Percentiles rank a stretch among this genome's conserved stretches.
Conservation (phyloP, 306 rosid genomes). For the Vigna trinervia region DNA sequence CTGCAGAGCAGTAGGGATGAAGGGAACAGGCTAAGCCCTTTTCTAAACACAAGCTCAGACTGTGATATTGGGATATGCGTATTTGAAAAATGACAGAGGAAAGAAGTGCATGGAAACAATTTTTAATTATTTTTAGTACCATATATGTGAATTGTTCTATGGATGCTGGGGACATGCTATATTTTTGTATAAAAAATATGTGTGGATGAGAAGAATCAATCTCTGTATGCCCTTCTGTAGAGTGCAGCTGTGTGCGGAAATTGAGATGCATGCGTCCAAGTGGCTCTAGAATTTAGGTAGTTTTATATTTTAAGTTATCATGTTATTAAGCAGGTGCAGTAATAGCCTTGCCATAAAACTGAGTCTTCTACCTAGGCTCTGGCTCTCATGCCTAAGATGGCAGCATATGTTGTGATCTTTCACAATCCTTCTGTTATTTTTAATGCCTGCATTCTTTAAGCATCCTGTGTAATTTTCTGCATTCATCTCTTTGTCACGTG, state of each 20-base stretch:
- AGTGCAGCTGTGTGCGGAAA: conserved; percentile 10
- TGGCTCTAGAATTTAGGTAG: conserved; percentile 43
- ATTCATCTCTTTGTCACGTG: neutral
- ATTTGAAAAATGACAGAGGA: conserved; percentile 62
- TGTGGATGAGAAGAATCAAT: conserved; percentile 51
- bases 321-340: neutral
- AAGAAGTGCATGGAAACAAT: conserved; percentile 21
- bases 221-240: conserved; percentile 12
- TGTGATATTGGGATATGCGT: conserved; percentile 93
- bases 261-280: conserved; percentile 48
- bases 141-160: conserved; percentile 43
- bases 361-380: conserved; percentile 11
- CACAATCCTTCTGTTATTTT: conserved; percentile 1
- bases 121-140: conserved; percentile 31
- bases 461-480: neutral
- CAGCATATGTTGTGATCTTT: conserved; percentile 4
- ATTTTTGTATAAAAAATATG: conserved; percentile 51
- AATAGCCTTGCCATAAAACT: conserved; percentile 1
- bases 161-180: conserved; percentile 44
- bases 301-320: conserved; percentile 36
- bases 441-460: conserved; percentile 16
- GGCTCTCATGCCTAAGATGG: conserved; percentile 35
- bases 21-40: conserved; percentile 65
- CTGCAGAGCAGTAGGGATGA: conserved; percentile 63
- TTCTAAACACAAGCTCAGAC: conserved; percentile 66